A percentile compares a stretch with the other conserved stretches of the same genome.
phyloP scores from a whole-genome alignment of 2,329 filamentous ascomycete genomes.

The Nectriaceae sp. region DNA sequence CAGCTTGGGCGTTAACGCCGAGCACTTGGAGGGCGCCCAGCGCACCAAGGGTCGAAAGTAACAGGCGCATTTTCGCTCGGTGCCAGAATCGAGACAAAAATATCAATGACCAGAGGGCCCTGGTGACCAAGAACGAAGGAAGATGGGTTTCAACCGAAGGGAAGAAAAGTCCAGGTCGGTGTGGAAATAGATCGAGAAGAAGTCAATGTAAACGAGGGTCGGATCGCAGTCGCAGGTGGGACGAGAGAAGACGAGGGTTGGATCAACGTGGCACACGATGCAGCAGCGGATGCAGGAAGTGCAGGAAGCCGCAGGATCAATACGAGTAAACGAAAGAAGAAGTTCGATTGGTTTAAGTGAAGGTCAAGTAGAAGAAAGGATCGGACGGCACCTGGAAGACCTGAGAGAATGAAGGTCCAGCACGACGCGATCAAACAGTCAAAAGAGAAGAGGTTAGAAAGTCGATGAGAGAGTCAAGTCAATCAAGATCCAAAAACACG shows the following conservation, averaged over 20 bases:
- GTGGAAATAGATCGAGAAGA: not conserved
- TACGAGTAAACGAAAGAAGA: conserved; percentile 14
- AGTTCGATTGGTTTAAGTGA: not conserved
- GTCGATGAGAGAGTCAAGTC: not conserved
- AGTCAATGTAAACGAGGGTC: not conserved
- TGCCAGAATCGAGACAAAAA: conserved; percentile 5
- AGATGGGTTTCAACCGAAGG: not conserved
- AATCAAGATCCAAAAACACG: not conserved
- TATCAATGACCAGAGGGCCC: not conserved
- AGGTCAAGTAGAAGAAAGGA: not conserved
- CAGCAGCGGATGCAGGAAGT: conserved; percentile 20
- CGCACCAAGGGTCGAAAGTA: conserved; percentile 30
- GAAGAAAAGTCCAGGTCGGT: not conserved
- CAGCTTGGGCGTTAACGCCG: conserved; percentile 27
- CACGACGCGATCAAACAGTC: conserved; percentile 6
- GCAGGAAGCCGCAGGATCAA: conserved; percentile 12
- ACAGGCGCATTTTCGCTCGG: conserved; percentile 32
- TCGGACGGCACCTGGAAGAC: conserved; percentile 1
- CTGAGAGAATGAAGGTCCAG: conserved; percentile 6
- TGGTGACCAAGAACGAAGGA: not conserved
- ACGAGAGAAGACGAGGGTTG: conserved; percentile 20
- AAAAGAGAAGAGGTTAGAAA: not conserved
- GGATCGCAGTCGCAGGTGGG: conserved; percentile 4
- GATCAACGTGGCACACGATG: conserved; percentile 9
- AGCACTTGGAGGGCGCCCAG: conserved; percentile 29